Evolutionary conservation across 177 flowering plant species (phyloP).

Genomic region (Vitis hybrid): DNA sequence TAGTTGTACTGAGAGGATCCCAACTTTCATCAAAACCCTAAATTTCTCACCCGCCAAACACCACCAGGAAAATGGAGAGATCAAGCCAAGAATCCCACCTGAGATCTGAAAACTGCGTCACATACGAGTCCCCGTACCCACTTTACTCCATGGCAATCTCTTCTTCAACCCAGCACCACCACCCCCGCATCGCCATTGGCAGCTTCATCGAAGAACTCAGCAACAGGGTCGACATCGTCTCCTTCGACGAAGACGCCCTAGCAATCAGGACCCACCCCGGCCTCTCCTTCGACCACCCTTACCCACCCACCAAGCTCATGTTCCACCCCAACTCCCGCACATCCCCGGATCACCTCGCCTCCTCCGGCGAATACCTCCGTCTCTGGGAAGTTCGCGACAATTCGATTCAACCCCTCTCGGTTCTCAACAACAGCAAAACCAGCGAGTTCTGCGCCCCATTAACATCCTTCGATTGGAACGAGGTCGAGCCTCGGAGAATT

Average conservation of each 20-base stretch:
- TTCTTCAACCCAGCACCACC: constrained; percentile 12
- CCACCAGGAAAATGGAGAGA: constrained; percentile 43
- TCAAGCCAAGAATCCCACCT: constrained; percentile 57
- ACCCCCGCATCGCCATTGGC: constrained; percentile 71
- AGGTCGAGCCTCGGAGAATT: constrained; percentile 62
- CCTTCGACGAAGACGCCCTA: constrained; percentile 58
- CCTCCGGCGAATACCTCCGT: constrained; percentile 91
- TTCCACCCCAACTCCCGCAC: constrained; percentile 52
- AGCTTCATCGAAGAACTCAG: constrained; percentile 72
- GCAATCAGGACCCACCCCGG: constrained; percentile 42
- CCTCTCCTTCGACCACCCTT: constrained; percentile 81
- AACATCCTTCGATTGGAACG: constrained; percentile 97
- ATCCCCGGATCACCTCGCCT: constrained; percentile 57
- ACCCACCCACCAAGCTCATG: constrained; percentile 92
- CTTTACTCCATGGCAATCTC: constrained; percentile 80
- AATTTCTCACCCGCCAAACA: background rate
- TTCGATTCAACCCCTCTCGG: constrained; percentile 38
- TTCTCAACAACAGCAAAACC: constrained; percentile 72
- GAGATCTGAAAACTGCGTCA: constrained; percentile 41
- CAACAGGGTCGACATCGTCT: constrained; percentile 74
- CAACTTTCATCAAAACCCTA: background rate
- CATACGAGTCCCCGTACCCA: constrained; percentile 72
- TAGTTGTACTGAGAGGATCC: background rate
- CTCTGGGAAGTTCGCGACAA: constrained; percentile 62
- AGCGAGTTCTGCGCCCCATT: constrained; percentile 84